Percentiles rank a stretch among this genome's conserved stretches.
phyloP scores from a whole-genome alignment of 306 rosid species.

The Pueraria montana region DNA sequence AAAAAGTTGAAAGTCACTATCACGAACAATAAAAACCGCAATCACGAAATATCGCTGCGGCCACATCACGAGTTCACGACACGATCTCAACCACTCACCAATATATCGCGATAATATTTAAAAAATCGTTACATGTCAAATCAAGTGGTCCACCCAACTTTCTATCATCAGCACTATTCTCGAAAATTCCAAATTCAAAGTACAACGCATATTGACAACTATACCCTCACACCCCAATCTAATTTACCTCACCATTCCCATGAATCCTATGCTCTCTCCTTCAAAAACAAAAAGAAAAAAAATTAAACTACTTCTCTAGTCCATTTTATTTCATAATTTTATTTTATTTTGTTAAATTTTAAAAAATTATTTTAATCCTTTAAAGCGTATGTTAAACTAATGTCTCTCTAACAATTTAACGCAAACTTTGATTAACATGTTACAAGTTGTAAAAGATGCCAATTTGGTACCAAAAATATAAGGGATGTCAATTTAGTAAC shows the following conservation, averaged over 20 bases:
- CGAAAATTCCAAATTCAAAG: conserved; percentile 53
- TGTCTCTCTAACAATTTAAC: no score
- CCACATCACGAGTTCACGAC: neutral
- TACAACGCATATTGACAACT: conserved; percentile 27
- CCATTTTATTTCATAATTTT: no score
- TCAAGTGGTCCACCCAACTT: conserved; percentile 51
- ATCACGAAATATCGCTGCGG: conserved; percentile 37
- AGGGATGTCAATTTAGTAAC: no score
- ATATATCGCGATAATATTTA: conserved; percentile 25
- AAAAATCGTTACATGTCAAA: conserved; percentile 30
- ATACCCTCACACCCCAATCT: conserved; percentile 28
- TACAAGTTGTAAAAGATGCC: no score
- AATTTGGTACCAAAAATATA: no score
- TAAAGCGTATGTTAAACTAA: no score
- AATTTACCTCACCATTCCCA: conserved; percentile 39
- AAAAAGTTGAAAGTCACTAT: conserved; percentile 5
- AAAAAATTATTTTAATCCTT: no score
- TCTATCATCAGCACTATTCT: conserved; percentile 50
- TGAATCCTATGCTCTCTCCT: neutral
- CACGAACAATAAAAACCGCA: neutral
- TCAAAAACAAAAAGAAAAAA: no score
- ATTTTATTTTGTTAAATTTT: no score
- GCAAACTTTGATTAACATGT: no score
- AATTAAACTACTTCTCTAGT: no score
- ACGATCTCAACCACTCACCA: neutral